Conservation (phyloP, 495 filamentous ascomycete species). For the Lophium mytilinum region DNA sequence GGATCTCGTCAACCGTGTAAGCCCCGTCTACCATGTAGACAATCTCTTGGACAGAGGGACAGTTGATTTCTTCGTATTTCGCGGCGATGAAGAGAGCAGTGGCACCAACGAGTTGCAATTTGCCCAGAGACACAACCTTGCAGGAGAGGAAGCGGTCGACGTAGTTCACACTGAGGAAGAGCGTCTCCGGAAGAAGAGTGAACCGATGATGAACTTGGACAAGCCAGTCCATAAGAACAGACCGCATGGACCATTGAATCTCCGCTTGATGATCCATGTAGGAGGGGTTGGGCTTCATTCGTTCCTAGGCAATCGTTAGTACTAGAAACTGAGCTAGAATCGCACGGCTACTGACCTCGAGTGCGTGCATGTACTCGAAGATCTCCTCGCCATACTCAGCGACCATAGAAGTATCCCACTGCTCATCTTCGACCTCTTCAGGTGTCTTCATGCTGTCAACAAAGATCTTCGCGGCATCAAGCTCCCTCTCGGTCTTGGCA, state of each 20-base stretch:
- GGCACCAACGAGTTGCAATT: slow-evolving; percentile 91
- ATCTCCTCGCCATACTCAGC: slow-evolving; percentile 95
- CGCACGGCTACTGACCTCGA: slow-evolving; percentile 60
- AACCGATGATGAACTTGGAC: slow-evolving; percentile 94
- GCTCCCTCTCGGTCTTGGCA: slow-evolving; percentile 52
- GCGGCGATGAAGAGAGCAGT: slow-evolving; percentile 93
- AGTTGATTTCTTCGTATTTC: slow-evolving; percentile 98
- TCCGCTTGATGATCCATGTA: slow-evolving; percentile 98
- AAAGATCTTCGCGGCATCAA: slow-evolving; percentile 57
- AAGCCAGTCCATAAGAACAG: slow-evolving; percentile 96
- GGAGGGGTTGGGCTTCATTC: slow-evolving; percentile 74
- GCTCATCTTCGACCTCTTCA: slow-evolving; percentile 75
- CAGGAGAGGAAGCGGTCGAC: slow-evolving; percentile 92
- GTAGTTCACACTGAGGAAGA: slow-evolving; percentile 90
- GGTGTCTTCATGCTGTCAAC: slow-evolving; percentile 52
- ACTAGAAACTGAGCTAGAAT: not conserved
- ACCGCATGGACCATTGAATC: slow-evolving; percentile 97
- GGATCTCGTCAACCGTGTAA: slow-evolving; percentile 81
- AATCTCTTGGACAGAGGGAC: slow-evolving; percentile 87
- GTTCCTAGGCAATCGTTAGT: slow-evolving; percentile 42
- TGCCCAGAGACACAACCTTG: slow-evolving; percentile 89
- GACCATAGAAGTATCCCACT: slow-evolving; percentile 96
- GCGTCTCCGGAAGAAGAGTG: slow-evolving; percentile 80
- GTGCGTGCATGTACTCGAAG: slow-evolving; percentile 76
- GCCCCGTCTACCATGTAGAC: slow-evolving; percentile 96